Conservation (phyloP, 805 yeast genomes). For the Debaryomyces castellii region DNA sequence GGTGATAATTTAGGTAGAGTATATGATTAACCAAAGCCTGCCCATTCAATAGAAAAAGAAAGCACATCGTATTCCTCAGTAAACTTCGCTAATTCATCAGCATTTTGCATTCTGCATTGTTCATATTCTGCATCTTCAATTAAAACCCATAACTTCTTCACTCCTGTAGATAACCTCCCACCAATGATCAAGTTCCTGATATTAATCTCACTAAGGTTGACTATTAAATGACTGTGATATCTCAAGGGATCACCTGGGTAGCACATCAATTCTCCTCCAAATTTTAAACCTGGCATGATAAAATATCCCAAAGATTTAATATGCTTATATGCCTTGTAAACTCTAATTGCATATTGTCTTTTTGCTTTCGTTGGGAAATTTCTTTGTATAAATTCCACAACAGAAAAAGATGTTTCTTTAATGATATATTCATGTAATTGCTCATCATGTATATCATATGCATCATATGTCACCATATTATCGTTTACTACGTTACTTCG, state of each 20-base stretch:
- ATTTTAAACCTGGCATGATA: slow-evolving; percentile 81
- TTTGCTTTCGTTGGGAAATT: slow-evolving; percentile 3
- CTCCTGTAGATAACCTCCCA: slow-evolving; percentile 92
- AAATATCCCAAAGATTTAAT: slow-evolving; percentile 49
- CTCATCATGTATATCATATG: not conserved
- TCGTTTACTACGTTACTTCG: slow-evolving; percentile 7
- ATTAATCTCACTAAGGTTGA: slow-evolving; percentile 47
- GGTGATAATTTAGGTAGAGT: too few species aligned
- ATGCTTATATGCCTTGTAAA: slow-evolving; percentile 28
- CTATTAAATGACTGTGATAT: slow-evolving; percentile 84
- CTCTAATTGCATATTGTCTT: slow-evolving; percentile 2
- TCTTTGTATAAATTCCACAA: slow-evolving; percentile 1
- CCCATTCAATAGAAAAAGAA: slow-evolving; percentile 87
- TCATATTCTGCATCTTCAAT: slow-evolving; percentile 29
- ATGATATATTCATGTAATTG: not conserved
- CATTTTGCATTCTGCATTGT: slow-evolving; percentile 6
- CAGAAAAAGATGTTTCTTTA: not conserved
- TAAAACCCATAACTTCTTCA: slow-evolving; percentile 79
- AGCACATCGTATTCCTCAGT: slow-evolving; percentile 25
- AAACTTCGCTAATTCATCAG: not conserved
- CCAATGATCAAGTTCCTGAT: slow-evolving; percentile 67
- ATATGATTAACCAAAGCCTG: slow-evolving; percentile 92
- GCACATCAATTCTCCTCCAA: slow-evolving; percentile 86
- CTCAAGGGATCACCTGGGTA: slow-evolving; percentile 95
- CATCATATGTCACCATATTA: slow-evolving; percentile 3